phyloP scores from a whole-genome alignment of 148 eudicot genomes.

The Camellia japonica region DNA sequence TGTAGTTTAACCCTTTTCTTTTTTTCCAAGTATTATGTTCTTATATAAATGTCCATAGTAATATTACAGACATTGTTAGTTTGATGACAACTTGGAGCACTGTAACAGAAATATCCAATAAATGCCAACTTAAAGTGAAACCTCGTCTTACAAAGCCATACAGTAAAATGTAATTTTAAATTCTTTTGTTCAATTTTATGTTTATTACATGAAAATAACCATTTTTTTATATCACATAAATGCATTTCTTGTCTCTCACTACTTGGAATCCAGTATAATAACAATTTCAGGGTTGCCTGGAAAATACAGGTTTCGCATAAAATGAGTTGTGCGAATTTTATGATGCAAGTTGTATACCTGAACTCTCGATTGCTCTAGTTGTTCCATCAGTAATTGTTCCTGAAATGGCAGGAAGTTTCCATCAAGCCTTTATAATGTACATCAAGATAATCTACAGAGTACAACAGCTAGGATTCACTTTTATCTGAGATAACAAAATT shows the following conservation, averaged over 20 bases:
- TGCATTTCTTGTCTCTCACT: background rate
- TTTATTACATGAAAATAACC: background rate
- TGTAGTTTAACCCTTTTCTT: background rate
- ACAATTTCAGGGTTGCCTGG: background rate
- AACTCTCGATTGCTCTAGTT: conserved; percentile 49
- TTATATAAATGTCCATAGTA: background rate
- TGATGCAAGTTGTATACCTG: conserved; percentile 34
- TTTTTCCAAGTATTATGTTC: background rate
- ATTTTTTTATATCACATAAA: background rate
- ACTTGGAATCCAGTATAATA: background rate
- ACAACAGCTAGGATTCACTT: background rate
- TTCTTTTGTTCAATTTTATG: background rate
- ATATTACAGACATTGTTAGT: background rate
- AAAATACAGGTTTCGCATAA: background rate
- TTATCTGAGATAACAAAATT: background rate
- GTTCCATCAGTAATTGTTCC: conserved; percentile 64
- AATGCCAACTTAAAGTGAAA: background rate
- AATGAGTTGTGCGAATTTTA: background rate
- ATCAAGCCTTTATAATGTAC: background rate
- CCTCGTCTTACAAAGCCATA: background rate
- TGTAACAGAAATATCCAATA: background rate
- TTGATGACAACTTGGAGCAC: background rate
- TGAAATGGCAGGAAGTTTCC: conserved; percentile 22
- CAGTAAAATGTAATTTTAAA: background rate
- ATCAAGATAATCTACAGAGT: background rate